Evolutionary conservation across 768 basidiomycete species (phyloP).

Genomic region (Tylopilus sp.): DNA sequence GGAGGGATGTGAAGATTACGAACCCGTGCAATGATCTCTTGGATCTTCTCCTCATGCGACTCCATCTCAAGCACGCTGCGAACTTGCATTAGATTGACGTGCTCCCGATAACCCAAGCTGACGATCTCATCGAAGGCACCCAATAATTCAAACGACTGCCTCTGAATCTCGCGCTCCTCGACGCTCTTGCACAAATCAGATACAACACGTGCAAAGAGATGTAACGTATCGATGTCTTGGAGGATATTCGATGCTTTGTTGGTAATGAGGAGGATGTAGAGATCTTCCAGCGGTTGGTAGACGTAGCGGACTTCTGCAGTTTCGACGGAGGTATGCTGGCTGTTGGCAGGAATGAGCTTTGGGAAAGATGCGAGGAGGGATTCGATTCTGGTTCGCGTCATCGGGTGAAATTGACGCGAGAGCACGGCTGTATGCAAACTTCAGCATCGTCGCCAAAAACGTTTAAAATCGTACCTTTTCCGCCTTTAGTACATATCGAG

Average conservation of each 20-base stretch:
- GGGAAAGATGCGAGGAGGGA: conserved; percentile 96
- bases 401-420: conserved; percentile 93
- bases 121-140: conserved; percentile 97
- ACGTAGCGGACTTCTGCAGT: conserved; percentile 94
- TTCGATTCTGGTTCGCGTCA: conserved; percentile 90
- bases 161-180: conserved; percentile 85
- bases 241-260: conserved; percentile 99
- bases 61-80: conserved; percentile 83
- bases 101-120: conserved; percentile 81
- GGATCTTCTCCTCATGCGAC: conserved; percentile 91
- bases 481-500: conserved; percentile 92
- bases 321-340: conserved; percentile 95
- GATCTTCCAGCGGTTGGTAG: conserved; percentile 93
- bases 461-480: conserved; percentile 66
- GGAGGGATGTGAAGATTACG: background rate
- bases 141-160: conserved; percentile 89
- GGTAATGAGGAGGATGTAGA: conserved; percentile 96
- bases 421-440: conserved; percentile 64
- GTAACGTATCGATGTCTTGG: conserved; percentile 95
- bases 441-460: background rate
- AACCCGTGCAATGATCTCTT: conserved; percentile 95
- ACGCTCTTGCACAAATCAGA: conserved; percentile 86
- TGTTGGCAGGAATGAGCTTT: conserved; percentile 92
- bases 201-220: conserved; percentile 90
- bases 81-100: conserved; percentile 76